These are phyloP conservation scores for Laburnicola sp. DNA, from an alignment of 2,329 filamentous ascomycete genomes.

Conservation along the genomic window DNA sequence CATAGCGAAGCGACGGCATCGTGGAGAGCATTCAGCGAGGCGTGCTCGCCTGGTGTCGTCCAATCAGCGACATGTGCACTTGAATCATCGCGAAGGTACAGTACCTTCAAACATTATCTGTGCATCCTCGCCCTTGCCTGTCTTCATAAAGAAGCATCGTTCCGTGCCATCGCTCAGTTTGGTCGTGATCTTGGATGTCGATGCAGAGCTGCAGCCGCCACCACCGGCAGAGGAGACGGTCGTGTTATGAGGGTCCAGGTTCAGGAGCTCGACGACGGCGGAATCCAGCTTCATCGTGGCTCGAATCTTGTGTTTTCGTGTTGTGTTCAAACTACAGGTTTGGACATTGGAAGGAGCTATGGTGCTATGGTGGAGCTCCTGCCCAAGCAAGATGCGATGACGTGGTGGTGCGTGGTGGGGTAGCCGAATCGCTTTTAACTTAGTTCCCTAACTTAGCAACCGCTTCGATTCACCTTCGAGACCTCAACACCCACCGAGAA, in stretches of 20 bases:
- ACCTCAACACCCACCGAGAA: too few relatives aligned
- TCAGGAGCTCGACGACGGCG: constrained; percentile 64
- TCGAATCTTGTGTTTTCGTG: constrained; percentile 8
- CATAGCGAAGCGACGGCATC: constrained; percentile 72
- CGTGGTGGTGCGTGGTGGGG: too few relatives aligned
- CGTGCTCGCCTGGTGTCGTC: constrained; percentile 68
- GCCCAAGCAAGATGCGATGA: too few relatives aligned
- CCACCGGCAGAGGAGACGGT: constrained; percentile 64
- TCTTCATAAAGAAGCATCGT: constrained; percentile 72
- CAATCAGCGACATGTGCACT: constrained; percentile 13
- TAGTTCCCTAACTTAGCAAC: too few relatives aligned
- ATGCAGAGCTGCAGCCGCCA: constrained; percentile 65
- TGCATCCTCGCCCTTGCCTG: constrained; percentile 61
- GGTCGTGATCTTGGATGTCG: constrained; percentile 63
- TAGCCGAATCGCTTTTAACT: too few relatives aligned
- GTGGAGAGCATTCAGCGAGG: constrained; percentile 81
- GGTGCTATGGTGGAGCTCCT: background rate
- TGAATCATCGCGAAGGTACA: background rate
- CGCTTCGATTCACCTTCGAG: too few relatives aligned
- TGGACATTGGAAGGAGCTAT: constrained; percentile 1
- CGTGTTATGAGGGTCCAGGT: constrained; percentile 59
- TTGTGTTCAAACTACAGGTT: constrained; percentile 7
- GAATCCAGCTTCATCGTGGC: constrained; percentile 60
- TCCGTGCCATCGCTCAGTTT: constrained; percentile 53
- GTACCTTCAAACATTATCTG: constrained; percentile 71